Evolutionary conservation across 768 basidiomycete genomes (phyloP), one percentile per base, ranked within the genome.

Genomic region (Tephrocybe sp.): DNA sequence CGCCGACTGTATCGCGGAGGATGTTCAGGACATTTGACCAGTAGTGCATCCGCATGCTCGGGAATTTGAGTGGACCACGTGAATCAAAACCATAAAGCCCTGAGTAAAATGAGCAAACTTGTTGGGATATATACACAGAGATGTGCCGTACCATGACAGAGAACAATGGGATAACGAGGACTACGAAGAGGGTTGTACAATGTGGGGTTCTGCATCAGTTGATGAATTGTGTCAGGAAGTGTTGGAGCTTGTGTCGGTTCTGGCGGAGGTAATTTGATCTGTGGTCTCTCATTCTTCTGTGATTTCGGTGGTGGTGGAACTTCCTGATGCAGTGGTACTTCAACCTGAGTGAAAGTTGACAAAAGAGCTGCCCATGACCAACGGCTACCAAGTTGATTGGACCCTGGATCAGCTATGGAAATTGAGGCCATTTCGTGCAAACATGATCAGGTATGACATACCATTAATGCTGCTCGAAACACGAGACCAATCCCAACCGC

Each of bases 31-130:
- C 84, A 51, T 92, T 90, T 0, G 86, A 82, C 97, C 97, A 99
- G 64, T 99, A 99, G 54, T 98, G 93, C 66, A 92, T 80, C 48
- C 90, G 83, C 51, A 95, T 76, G 38, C 84, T 82, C 0, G 94
- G 93, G 61, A 93, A 90, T 10, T 86, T 75, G 0, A 81, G 74
- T 0, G 93, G 93, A 1, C 93, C 93, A 26, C 88, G 83, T 0
- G 92, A 87, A 61, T 96, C 94, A 64, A 97, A 99, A 5, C 96
- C 96, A 62, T 99, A 98, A 1, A 98, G 73, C 17, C 96, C 93
- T 91, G 61, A 10, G 28, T 37, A 4, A 21, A 20, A 39, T 57
- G 52, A 56, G 58, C 47, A 30, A 46, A 41, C n/a, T n/a, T n/a
- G n/a, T n/a, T 17, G 34, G 28, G 24, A 36, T 20, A 24, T 6